These are phyloP conservation scores for Podospora comata DNA, from an alignment of 495 filamentous ascomycete species.

Conservation along the genomic window DNA sequence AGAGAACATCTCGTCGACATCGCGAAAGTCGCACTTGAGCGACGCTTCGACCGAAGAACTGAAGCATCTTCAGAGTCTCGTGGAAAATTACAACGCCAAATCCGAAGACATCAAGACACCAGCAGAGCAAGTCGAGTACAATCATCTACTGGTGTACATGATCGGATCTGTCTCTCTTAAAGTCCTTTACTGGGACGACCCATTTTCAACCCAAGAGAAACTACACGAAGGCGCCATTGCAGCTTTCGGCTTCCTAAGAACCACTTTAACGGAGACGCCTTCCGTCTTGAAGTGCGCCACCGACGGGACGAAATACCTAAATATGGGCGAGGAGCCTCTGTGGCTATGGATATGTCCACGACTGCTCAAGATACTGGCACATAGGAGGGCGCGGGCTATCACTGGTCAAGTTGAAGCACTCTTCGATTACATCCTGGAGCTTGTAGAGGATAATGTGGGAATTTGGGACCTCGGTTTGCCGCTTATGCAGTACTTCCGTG, in stretches of 20 bases:
- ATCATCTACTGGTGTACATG: conserved; percentile 79
- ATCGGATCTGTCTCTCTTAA: conserved; percentile 79
- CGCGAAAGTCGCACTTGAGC: conserved; percentile 36
- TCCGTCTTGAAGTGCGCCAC: conserved; percentile 57
- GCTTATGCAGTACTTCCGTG: conserved; percentile 44
- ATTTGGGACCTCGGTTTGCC: conserved; percentile 47
- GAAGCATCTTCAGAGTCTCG: conserved; percentile 38
- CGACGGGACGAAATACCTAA: conserved; percentile 36
- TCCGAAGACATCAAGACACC: conserved; percentile 41
- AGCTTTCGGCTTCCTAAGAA: conserved; percentile 60
- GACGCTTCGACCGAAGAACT: conserved; percentile 47
- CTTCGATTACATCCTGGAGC: conserved; percentile 44
- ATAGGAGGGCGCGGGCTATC: conserved; percentile 40
- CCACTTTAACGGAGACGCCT: conserved; percentile 71
- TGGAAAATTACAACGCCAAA: conserved; percentile 43
- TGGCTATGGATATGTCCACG: conserved; percentile 76
- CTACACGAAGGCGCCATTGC: conserved; percentile 64
- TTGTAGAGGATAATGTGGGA: conserved; percentile 34
- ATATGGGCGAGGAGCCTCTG: conserved; percentile 59
- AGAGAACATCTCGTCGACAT: conserved; percentile 48
- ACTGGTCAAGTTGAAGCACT: conserved; percentile 49
- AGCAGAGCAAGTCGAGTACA: conserved; percentile 66
- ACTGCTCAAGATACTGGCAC: conserved; percentile 56
- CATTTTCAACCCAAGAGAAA: conserved; percentile 52
- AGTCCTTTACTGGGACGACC: conserved; percentile 54